A percentile compares a stretch with the other conserved stretches of the same genome.
These are phyloP conservation scores for Xylaria sp. DNA, from an alignment of 2,329 filamentous ascomycete genomes.

Conservation along the genomic window DNA sequence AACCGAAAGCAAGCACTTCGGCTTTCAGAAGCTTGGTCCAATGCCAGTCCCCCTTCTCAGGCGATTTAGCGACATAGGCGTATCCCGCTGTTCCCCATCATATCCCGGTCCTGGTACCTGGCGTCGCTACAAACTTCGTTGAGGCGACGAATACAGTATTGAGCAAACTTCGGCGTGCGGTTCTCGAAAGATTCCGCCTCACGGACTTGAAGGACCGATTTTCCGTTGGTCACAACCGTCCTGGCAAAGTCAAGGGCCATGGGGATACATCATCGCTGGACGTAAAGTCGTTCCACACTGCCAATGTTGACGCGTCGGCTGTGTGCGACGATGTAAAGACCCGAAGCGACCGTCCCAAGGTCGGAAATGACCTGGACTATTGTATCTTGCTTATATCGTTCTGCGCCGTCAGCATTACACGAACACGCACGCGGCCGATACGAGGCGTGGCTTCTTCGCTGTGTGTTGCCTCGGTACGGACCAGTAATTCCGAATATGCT, in stretches of 20 bases:
- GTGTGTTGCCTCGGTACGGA: slow-evolving; percentile 12
- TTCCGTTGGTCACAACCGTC: slow-evolving; percentile 9
- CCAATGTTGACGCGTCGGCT: slow-evolving; percentile 1
- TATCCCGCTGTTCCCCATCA: neutral
- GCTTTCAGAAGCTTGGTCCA: too few species aligned
- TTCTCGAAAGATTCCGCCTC: slow-evolving; percentile 21
- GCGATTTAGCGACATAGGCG: neutral
- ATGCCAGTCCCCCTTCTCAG: too few species aligned
- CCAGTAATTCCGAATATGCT: slow-evolving; percentile 17
- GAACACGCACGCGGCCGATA: slow-evolving; percentile 27
- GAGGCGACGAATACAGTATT: slow-evolving; percentile 3
- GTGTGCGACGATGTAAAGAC: slow-evolving; percentile 1
- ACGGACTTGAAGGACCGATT: slow-evolving; percentile 25
- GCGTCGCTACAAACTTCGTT: slow-evolving; percentile 18
- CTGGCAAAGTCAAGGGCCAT: slow-evolving; percentile 1
- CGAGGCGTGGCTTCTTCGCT: slow-evolving; percentile 18
- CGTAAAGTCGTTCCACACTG: slow-evolving; percentile 2
- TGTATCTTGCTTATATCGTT: slow-evolving; percentile 4
- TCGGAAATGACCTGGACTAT: slow-evolving; percentile 3
- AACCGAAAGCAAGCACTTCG: neutral
- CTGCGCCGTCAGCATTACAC: slow-evolving; percentile 17
- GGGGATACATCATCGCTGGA: slow-evolving; percentile 1
- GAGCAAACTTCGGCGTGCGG: slow-evolving; percentile 21
- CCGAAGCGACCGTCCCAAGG: slow-evolving; percentile 9
- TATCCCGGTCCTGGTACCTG: slow-evolving; percentile 3